Evolutionary conservation across 2,329 filamentous ascomycete species (phyloP).

Genomic region (Blastomyces gilchristii): DNA sequence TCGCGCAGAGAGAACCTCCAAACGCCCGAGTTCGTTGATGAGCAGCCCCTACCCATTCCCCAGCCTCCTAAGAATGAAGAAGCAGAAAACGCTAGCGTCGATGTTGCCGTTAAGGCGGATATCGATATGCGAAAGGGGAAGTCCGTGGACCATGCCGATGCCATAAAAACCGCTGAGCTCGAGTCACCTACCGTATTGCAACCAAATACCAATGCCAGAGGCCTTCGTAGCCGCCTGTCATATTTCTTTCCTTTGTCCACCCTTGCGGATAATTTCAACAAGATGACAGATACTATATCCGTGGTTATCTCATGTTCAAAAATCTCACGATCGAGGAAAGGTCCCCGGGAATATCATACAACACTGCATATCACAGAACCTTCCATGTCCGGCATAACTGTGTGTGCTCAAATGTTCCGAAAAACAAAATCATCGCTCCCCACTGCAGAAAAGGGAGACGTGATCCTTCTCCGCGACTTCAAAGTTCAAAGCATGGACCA

Average conservation of each 20-base stretch:
- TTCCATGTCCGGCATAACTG: slow-evolving; percentile 31
- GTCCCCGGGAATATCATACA: slow-evolving; percentile 32
- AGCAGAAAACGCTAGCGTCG: neutral
- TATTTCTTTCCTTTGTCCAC: slow-evolving; percentile 37
- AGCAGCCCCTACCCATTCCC: neutral
- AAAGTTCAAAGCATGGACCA: slow-evolving; percentile 34
- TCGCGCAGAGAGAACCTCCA: neutral
- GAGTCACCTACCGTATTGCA: neutral
- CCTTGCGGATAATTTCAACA: slow-evolving; percentile 34
- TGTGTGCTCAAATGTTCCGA: slow-evolving; percentile 36
- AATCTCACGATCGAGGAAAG: slow-evolving; percentile 27
- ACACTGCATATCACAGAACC: slow-evolving; percentile 37
- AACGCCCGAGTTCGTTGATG: neutral
- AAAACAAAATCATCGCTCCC: slow-evolving; percentile 33
- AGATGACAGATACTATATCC: slow-evolving; percentile 34
- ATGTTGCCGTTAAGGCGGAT: neutral
- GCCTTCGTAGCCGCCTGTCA: slow-evolving; percentile 32
- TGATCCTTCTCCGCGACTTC: slow-evolving; percentile 38
- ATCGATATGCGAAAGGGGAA: neutral
- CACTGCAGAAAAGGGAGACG: slow-evolving; percentile 29
- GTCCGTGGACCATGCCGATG: neutral
- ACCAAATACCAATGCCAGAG: slow-evolving; percentile 25
- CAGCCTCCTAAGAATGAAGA: neutral
- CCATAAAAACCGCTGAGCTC: neutral
- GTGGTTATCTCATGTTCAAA: slow-evolving; percentile 28